phyloP scores from a whole-genome alignment of 345 rosid genomes.

The Euphorbia lathyris region DNA sequence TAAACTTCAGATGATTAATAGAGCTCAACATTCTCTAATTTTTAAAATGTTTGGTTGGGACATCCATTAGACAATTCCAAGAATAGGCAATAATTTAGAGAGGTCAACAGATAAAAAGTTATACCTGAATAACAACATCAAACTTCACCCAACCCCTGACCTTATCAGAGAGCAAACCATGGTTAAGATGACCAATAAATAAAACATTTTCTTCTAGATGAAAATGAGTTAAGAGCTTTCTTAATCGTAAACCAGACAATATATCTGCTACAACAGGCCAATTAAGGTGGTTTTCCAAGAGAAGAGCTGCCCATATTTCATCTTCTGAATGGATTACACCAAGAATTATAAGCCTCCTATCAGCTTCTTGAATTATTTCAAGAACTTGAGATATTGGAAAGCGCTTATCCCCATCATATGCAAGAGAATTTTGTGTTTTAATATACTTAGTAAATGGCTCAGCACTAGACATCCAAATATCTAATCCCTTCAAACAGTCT shows the following conservation, averaged over 20 bases:
- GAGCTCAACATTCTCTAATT: not conserved
- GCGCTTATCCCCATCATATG: conserved; percentile 22
- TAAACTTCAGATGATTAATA: not conserved
- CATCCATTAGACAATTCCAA: not conserved
- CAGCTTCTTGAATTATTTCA: conserved; percentile 47
- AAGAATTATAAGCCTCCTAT: conserved; percentile 64
- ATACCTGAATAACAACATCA: conserved; percentile 85
- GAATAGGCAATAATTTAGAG: conserved; percentile 12
- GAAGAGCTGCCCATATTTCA: conserved; percentile 87
- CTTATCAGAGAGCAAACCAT: conserved; percentile 67
- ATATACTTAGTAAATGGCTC: conserved; percentile 83
- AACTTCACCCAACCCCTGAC: conserved; percentile 51
- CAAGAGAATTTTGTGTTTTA: conserved; percentile 41
- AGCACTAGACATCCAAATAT: conserved; percentile 61
- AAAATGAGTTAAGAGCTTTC: conserved; percentile 53
- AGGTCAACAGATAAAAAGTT: not conserved
- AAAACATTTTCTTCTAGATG: conserved; percentile 39
- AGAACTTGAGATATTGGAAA: conserved; percentile 49
- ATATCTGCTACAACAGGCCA: conserved; percentile 95
- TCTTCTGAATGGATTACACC: conserved; percentile 75
- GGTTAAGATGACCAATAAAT: conserved; percentile 84
- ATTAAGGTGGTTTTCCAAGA: conserved; percentile 70
- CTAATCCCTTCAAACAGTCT: conserved; percentile 78
- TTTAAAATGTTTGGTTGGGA: not conserved
- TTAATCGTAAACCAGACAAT: conserved; percentile 83